Evolutionary conservation across 352 stramenopile species (phyloP).

Genomic region (Globisporangium radiosum): DNA sequence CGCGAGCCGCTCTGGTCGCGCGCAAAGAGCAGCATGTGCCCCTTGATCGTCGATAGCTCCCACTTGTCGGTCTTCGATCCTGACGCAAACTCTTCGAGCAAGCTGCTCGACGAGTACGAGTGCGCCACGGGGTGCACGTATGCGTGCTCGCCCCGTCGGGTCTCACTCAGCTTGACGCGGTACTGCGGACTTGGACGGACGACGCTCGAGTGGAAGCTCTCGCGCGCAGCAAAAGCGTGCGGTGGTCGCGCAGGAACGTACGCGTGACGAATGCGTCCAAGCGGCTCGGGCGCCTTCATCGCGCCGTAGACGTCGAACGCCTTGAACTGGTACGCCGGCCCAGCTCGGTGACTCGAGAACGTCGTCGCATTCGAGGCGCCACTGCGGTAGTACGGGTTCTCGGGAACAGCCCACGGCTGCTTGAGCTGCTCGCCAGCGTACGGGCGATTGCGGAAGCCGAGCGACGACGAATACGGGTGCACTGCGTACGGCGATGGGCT

Average conservation of each 20-base stretch:
- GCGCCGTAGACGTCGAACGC: slow-evolving; percentile 4
- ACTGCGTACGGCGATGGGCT: slow-evolving; percentile 2
- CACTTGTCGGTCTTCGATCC: slow-evolving; percentile 71
- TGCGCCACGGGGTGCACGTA: slow-evolving; percentile 50
- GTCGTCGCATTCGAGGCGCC: not conserved
- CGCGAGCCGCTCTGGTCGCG: slow-evolving; percentile 80
- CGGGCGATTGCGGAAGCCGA: not conserved
- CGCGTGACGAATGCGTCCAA: slow-evolving; percentile 2
- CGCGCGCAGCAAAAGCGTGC: slow-evolving; percentile 16
- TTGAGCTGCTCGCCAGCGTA: slow-evolving; percentile 2
- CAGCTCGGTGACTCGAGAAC: not conserved
- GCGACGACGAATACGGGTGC: not conserved
- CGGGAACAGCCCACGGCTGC: slow-evolving; percentile 3
- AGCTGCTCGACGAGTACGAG: slow-evolving; percentile 59
- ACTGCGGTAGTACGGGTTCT: slow-evolving; percentile 3
- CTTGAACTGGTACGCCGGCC: slow-evolving; percentile 2
- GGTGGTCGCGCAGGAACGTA: not conserved
- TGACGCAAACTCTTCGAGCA: slow-evolving; percentile 80
- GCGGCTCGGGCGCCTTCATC: slow-evolving; percentile 7
- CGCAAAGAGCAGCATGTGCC: slow-evolving; percentile 81
- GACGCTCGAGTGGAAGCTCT: slow-evolving; percentile 19
- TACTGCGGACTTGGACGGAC: slow-evolving; percentile 23
- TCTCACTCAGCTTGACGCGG: slow-evolving; percentile 20
- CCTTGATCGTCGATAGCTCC: slow-evolving; percentile 73
- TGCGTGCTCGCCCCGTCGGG: slow-evolving; percentile 24